Percentiles rank a stretch among this genome's conserved stretches.
phyloP scores from a whole-genome alignment of 768 basidiomycete species.

The Kwoniella bestiolae region DNA sequence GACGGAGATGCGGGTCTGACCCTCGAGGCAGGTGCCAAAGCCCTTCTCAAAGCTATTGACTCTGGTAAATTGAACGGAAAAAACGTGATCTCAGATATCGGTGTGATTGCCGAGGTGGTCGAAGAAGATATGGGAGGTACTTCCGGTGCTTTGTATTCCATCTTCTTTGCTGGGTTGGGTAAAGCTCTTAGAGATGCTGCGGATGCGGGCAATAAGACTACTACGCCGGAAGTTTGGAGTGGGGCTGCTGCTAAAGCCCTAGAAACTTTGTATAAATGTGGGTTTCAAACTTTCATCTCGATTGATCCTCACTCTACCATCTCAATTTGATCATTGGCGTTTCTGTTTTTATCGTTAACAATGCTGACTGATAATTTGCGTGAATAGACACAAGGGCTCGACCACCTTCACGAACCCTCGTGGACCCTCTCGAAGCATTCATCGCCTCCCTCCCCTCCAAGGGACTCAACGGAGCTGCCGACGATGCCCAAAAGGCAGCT shows the following conservation, averaged over 20 bases:
- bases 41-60: conserved; percentile 66
- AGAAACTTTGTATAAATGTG: conserved; percentile 49
- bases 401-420: conserved; percentile 83
- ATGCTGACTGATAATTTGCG: background rate
- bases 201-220: conserved; percentile 54
- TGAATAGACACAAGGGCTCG: conserved; percentile 76
- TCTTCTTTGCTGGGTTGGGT: conserved; percentile 86
- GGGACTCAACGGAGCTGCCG: conserved; percentile 63
- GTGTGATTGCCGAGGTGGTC: conserved; percentile 72
- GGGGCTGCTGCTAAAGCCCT: conserved; percentile 62
- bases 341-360: too few relatives aligned
- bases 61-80: conserved; percentile 66
- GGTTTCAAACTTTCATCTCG: too few relatives aligned
- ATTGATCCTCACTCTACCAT: too few relatives aligned
- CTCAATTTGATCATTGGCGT: too few relatives aligned
- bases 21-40: conserved; percentile 67
- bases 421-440: conserved; percentile 89
- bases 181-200: conserved; percentile 65
- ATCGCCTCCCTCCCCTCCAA: conserved; percentile 61
- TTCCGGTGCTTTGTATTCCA: conserved; percentile 87
- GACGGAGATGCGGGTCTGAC: conserved; percentile 78
- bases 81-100: conserved; percentile 69
- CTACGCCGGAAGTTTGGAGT: conserved; percentile 68
- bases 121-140: conserved; percentile 91
- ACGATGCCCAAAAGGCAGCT: conserved; percentile 69